Base-by-base conservation (phyloP, 495 filamentous ascomycete genomes). In the Eremomyces bilateralis region DNA sequence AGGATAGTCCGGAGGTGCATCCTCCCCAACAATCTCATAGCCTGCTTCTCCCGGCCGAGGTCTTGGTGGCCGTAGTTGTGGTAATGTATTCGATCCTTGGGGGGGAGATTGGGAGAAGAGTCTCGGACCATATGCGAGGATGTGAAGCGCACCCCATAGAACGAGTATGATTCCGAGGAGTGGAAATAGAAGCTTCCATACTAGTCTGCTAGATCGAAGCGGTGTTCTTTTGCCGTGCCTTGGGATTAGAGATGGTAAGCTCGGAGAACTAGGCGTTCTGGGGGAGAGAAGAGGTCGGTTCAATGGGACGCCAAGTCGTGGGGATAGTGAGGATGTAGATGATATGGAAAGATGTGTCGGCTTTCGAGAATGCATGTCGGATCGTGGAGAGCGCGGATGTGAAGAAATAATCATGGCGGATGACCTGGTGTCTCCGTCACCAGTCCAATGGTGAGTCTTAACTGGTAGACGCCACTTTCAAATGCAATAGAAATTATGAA, bases 211-310 rank as follows among this genome's bases (percentile, higher is more conserved):
- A n/a, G 65, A 63, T 22, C 61, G 54, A 4, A 25, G 61, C 34
- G 38, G 45, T 41, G 29, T 46, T 31, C 61, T 57, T 49, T 65
- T 71, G 38, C 64, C 63, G 40, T 64, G 65, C 4, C 69, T 64
- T 4, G 65, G 66, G n/a, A 76, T 55, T 30, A 76, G 56, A 1
- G 70, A 65, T 2, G 72, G 73, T 4, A 79, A 60, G 25, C 64
- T 61, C 1, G 73, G 72, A 3, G 72, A 77, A 2, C 66, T 67
- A 10, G 70, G 64, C 4, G 69, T 67, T 1, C 69, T 67, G 12
- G 57, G 38, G 11, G 38, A 56, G 43, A 75, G 58, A n/a, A 4
- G 53, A 50, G 32, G 34, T 43, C 20, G 42, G n/a, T n/a, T n/a
- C n/a, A n/a, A n/a, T n/a, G n/a, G n/a, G 10, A 28, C 15, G 20